phyloP scores from a whole-genome alignment of 305 asterid genomes.

The Fraxinus platypoda region DNA sequence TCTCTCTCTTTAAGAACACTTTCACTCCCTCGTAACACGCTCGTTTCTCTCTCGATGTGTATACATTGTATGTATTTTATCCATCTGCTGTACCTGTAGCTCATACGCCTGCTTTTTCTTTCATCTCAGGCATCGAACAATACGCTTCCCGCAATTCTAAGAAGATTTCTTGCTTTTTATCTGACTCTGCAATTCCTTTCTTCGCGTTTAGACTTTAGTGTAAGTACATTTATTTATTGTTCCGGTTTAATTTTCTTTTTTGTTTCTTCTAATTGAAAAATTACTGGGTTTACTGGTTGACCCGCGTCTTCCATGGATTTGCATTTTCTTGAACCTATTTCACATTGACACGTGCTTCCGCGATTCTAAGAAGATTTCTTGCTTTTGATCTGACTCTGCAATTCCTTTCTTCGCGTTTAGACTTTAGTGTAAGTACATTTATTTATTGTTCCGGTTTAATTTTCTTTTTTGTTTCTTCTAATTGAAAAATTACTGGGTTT shows the following conservation, averaged over 20 bases:
- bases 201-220: conserved; percentile 34
- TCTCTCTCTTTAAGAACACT: conserved; percentile 17
- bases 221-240: conserved; percentile 30
- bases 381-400: conserved; percentile 33
- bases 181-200: conserved; percentile 42
- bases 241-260: neutral
- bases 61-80: conserved; percentile 19
- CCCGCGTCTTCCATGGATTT: neutral
- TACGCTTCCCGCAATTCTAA: conserved; percentile 31
- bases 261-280: conserved; percentile 3
- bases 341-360: neutral
- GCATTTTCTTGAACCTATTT: conserved; percentile 17
- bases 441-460: neutral
- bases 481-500: conserved; percentile 2
- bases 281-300: conserved; percentile 8
- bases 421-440: conserved; percentile 35
- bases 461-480: neutral
- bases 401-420: conserved; percentile 44
- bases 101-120: conserved; percentile 5
- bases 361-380: too few species aligned
- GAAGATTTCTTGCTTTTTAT: conserved; percentile 42
- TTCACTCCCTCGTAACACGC: conserved; percentile 20
- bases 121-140: conserved; percentile 37
- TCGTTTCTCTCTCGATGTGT: conserved; percentile 36
- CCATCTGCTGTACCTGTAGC: conserved; percentile 9